phyloP scores from a whole-genome alignment of 106 monocot genomes.

The Dioscorea dumetorum region DNA sequence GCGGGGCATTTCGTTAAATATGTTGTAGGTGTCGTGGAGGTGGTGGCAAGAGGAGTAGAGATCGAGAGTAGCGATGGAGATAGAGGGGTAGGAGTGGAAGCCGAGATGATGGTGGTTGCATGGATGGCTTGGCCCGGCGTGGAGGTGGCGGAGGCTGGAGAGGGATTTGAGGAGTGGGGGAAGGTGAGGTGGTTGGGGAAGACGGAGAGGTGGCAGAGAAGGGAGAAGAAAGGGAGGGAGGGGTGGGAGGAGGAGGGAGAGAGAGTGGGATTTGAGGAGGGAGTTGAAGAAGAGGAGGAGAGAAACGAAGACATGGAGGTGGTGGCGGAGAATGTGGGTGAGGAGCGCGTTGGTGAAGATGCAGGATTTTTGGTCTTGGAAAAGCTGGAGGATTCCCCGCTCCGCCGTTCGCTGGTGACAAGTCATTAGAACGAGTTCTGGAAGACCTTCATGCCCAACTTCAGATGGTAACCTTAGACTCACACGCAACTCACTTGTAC shows the following conservation, averaged over 20 bases:
- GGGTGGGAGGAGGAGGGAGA: no score
- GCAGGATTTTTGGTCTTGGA: slow-evolving; percentile 18
- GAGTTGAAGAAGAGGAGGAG: slow-evolving; percentile 11
- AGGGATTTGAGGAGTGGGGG: no score
- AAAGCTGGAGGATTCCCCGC: slow-evolving; percentile 9
- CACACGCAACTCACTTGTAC: no score
- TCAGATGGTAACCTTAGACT: no score
- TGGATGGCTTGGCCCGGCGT: slow-evolving; percentile 5
- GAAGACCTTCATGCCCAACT: no score
- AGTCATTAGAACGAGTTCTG: no score
- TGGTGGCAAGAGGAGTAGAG: slow-evolving; percentile 6
- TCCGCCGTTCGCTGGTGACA: no score
- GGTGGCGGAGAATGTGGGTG: slow-evolving; percentile 11
- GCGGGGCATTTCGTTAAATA: slow-evolving; percentile 7
- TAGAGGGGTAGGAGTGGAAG: slow-evolving; percentile 1
- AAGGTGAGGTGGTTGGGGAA: no score
- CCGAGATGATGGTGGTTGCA: slow-evolving; percentile 2
- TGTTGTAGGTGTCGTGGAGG: neutral
- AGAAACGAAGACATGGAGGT: neutral
- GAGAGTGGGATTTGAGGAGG: slow-evolving; percentile 13
- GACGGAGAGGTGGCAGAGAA: no score
- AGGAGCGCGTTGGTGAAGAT: slow-evolving; percentile 6
- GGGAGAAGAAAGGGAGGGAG: no score
- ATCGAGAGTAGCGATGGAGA: slow-evolving; percentile 8
- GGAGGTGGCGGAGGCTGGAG: neutral